A percentile compares a stretch with the other conserved stretches of the same genome.
Conservation (phyloP, 345 rosid genomes). For the Laguncularia racemosa region DNA sequence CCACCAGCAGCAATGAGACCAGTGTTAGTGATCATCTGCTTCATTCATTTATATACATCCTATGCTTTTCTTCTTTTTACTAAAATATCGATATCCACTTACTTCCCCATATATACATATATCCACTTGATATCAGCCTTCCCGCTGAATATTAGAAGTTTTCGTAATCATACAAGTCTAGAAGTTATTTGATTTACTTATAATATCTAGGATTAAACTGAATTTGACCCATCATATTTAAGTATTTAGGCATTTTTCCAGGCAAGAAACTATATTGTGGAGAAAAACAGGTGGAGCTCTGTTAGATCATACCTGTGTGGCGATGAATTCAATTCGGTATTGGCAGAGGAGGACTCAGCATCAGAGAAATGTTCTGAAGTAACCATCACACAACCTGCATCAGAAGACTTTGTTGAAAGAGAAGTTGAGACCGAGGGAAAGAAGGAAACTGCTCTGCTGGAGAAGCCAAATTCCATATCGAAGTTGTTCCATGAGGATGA, state of each 20-base stretch:
- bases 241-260: slow-evolving; percentile 10
- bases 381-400: slow-evolving; percentile 29
- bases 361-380: slow-evolving; percentile 57
- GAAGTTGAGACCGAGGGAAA: slow-evolving; percentile 15
- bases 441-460: slow-evolving; percentile 16
- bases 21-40: background rate
- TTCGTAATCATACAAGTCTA: background rate
- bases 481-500: slow-evolving; percentile 50
- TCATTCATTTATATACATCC: background rate
- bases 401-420: slow-evolving; percentile 13
- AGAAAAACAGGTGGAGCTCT: slow-evolving; percentile 57
- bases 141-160: background rate
- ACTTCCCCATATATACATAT: too few relatives aligned
- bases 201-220: background rate
- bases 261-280: slow-evolving; percentile 39
- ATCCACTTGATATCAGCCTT: background rate
- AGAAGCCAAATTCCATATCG: slow-evolving; percentile 40
- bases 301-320: slow-evolving; percentile 78
- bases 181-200: background rate
- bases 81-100: too few relatives aligned
- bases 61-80: background rate
- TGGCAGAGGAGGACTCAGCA: slow-evolving; percentile 70
- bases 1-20: slow-evolving; percentile 42
- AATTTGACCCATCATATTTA: too few relatives aligned
- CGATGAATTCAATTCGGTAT: slow-evolving; percentile 64